These are phyloP conservation scores for Kodamaea hsintzibuensis DNA, from an alignment of 805 yeast genomes.

Conservation along the genomic window DNA sequence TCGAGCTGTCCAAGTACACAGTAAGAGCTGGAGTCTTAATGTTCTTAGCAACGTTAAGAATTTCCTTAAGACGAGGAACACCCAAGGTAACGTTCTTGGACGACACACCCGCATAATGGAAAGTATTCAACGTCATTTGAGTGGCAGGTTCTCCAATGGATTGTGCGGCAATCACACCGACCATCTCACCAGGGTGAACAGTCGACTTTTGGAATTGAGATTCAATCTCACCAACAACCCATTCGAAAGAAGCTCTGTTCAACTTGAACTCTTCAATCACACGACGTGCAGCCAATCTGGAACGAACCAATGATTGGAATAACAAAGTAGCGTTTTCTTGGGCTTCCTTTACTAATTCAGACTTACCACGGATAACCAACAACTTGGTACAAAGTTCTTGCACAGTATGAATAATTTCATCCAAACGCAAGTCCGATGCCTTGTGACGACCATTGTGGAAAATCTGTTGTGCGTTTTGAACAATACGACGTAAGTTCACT, in stretches of 20 bases:
- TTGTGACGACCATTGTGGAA: slow-evolving; percentile 89
- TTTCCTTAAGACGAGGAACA: slow-evolving; percentile 97
- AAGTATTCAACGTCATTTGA: slow-evolving; percentile 95
- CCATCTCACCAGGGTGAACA: slow-evolving; percentile 98
- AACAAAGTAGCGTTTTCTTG: slow-evolving; percentile 88
- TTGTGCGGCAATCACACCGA: slow-evolving; percentile 96
- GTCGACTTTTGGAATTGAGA: slow-evolving; percentile 88
- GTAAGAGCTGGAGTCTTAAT: slow-evolving; percentile 99
- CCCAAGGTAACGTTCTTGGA: slow-evolving; percentile 95
- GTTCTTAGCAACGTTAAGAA: slow-evolving; percentile 96
- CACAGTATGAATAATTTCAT: slow-evolving; percentile 76
- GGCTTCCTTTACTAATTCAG: slow-evolving; percentile 74
- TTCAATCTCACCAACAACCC: slow-evolving; percentile 95
- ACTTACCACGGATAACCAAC: slow-evolving; percentile 79
- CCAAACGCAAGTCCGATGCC: slow-evolving; percentile 86
- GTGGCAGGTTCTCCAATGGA: slow-evolving; percentile 98
- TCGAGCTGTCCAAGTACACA: slow-evolving; percentile 80
- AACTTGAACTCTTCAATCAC: slow-evolving; percentile 88
- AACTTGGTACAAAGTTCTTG: slow-evolving; percentile 65
- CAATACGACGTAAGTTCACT: slow-evolving; percentile 92
- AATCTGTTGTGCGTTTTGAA: slow-evolving; percentile 96
- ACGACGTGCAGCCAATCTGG: slow-evolving; percentile 88
- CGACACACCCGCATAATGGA: slow-evolving; percentile 98
- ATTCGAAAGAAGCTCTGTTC: slow-evolving; percentile 83
- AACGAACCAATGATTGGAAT: slow-evolving; percentile 89